Evolutionary conservation across 306 rosid species (phyloP), one percentile per base, ranked within the genome.

Genomic region (Casuarina equisetifolia): DNA sequence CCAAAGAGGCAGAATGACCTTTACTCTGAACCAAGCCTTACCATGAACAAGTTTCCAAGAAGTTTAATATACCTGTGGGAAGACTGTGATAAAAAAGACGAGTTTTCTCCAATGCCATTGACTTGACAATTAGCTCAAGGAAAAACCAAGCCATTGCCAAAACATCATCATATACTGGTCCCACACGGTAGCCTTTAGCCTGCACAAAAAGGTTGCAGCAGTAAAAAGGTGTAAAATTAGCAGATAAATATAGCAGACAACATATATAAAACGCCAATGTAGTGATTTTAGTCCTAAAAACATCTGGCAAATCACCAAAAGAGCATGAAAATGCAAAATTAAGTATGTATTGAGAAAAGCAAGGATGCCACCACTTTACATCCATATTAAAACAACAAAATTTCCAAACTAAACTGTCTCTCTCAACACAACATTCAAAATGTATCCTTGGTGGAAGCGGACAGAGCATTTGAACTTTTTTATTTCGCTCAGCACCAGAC

Each of bases 121-220:
- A 95, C 82, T 95, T 95, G 82, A 91, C 99, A 95, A 92, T 88
- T 58, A 95, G 88, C 87, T 95, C 99, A 79, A 95, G 92, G 83
- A 95, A 95, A 85, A 95, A 92, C 99, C 99, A 95, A 52, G 97
- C 96, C 99, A 95, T 95, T 70, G 99, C 97, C 85, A 95, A 84
- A 85, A 95, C 97, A 84, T 95, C 99, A 86, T 92, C 99, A 78
- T 95, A 95, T 25, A 95, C 99, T 40, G 99, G 99, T 78, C 99
- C 99, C 81, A 95, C 99, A 75, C 99, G 99, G 78, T 95, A 95
- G 69, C 99, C 99, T 88, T 95, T 95, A 74, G 99, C 99, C 99
- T 95, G 87, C 88, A 91, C 72, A 82, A 77, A 38, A 58, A 80
- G 72, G 51, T 32, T 76, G 75, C 51, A 76, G 12, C 53, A 69